Percentiles rank a stretch among this genome's conserved stretches.
phyloP scores from a whole-genome alignment of 257 asterid species.

The Solanum paucissectum region DNA sequence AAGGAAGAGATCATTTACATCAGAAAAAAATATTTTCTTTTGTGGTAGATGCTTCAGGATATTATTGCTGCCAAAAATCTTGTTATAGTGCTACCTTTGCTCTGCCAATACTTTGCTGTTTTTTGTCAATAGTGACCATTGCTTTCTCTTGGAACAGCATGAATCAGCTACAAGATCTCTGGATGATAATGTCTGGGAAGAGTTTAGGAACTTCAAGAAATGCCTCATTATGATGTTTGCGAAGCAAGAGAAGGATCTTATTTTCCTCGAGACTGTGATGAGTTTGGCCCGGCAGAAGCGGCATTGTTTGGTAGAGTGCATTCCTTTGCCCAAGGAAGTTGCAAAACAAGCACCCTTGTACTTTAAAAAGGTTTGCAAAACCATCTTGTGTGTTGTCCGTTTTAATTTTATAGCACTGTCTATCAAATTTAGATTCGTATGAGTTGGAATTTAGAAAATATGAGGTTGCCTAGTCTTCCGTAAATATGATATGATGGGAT shows the following conservation, averaged over 20 bases:
- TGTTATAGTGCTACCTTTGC: not conserved
- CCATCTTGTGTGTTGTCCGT: not conserved
- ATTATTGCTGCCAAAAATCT: not conserved
- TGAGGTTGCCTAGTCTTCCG: not conserved
- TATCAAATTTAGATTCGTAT: not conserved
- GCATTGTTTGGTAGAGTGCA: slow-evolving; percentile 86
- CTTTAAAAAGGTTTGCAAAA: slow-evolving; percentile 69
- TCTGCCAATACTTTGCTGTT: not conserved
- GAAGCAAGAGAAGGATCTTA: slow-evolving; percentile 69
- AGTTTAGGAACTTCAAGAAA: slow-evolving; percentile 91
- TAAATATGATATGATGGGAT: not conserved
- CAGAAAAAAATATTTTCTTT: no score
- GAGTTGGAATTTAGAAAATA: not conserved
- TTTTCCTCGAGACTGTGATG: slow-evolving; percentile 86
- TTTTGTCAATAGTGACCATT: not conserved
- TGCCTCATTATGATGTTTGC: slow-evolving; percentile 93
- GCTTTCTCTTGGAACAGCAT: slow-evolving; percentile 41
- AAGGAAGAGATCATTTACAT: not conserved
- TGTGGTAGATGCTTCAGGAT: not conserved
- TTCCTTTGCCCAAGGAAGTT: slow-evolving; percentile 67
- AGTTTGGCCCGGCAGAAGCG: slow-evolving; percentile 68
- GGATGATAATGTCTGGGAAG: slow-evolving; percentile 89
- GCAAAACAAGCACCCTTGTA: slow-evolving; percentile 90
- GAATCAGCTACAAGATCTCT: slow-evolving; percentile 76
- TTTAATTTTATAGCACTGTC: not conserved